Percentiles rank a stretch among this genome's conserved stretches.
Conservation (phyloP, 495 filamentous ascomycete species). For the Margaritispora aquatica region DNA sequence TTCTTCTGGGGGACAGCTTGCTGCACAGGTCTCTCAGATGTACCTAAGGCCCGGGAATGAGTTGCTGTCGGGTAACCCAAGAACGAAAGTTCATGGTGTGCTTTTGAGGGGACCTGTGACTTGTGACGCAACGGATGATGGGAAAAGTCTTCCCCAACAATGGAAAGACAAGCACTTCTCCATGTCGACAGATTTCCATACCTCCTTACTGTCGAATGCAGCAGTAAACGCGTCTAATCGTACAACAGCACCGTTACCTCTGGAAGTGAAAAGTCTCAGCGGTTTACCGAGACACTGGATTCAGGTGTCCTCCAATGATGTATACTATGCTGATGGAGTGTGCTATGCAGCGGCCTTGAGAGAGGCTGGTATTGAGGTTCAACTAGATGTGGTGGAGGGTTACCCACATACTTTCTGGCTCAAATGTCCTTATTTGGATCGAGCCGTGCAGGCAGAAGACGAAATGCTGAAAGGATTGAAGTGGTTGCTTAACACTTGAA, state of each 20-base stretch:
- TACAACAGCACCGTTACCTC: conserved; percentile 23
- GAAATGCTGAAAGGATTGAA: conserved; percentile 39
- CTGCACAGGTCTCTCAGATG: conserved; percentile 24
- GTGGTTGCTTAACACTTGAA: conserved; percentile 21
- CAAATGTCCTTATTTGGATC: conserved; percentile 23
- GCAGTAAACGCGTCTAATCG: conserved; percentile 15
- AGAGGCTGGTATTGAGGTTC: conserved; percentile 23
- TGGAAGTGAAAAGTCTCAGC: conserved; percentile 18
- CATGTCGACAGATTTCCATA: conserved; percentile 21
- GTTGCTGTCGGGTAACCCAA: background rate
- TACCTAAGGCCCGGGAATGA: background rate
- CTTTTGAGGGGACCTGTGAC: conserved; percentile 29
- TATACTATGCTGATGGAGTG: conserved; percentile 29
- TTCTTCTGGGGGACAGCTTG: conserved; percentile 28
- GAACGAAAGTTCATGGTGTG: conserved; percentile 15
- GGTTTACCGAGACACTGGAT: conserved; percentile 27
- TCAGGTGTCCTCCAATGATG: conserved; percentile 30
- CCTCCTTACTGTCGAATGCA: conserved; percentile 16
- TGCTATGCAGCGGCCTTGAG: conserved; percentile 30
- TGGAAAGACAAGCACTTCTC: conserved; percentile 20
- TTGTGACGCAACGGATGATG: conserved; percentile 20
- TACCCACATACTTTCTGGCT: conserved; percentile 34
- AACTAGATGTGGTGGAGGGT: conserved; percentile 25
- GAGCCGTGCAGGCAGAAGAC: conserved; percentile 27
- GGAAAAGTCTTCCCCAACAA: conserved; percentile 15